Base-by-base conservation (phyloP, 1,284 basidiomycete species). In the Ustilago sp. region DNA sequence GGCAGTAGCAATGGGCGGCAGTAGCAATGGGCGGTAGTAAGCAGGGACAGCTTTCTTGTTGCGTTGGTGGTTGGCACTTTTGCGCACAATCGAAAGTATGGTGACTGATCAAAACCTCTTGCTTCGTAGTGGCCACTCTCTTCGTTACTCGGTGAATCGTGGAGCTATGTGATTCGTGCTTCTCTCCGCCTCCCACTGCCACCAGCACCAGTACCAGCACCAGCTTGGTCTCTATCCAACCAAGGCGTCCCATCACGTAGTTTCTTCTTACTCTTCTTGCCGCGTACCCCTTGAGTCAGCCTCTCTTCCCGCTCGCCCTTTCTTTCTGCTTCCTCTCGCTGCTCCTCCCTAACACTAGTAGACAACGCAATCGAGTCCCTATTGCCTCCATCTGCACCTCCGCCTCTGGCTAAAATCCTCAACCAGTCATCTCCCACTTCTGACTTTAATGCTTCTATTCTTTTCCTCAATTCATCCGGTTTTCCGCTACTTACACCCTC, bases 351-450 rank as follows among this genome's bases (percentile, higher is more conserved):
- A 4, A 34, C 31, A 35, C n/a, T 45, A 3, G 45, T n/a, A 9
- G 47, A 38, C 2, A 52, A 9, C 5, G n/a, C n/a, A 45, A 63
- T 28, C 28, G 63, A 66, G 3, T 48, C 43, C 7, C 61, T 48
- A 32, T 72, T 63, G 23, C 23, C 23, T 4, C 52, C 63, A 4
- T 23, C 47, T 17, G 47, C 43, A 9, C 63, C 65, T 8, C 65
- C 69, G 5, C 68, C 69, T 7, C 69, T 39, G 1, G 80, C 75
- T 13, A 82, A 45, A 2, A 80, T 52, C 3, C 83, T 69, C 23
- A 86, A 59, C 84, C 84, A 86, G 47, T 86, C 83, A 53, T 86
- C 84, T 17, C 84, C 84, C 8, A 82, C 79, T 43, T 81, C 79
- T 32, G 67, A 68, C 47, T 81, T 82, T 48, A 86, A 66, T 50